These are phyloP conservation scores for Prunus yedoensis DNA, from an alignment of 331 rosid species.

Conservation along the genomic window DNA sequence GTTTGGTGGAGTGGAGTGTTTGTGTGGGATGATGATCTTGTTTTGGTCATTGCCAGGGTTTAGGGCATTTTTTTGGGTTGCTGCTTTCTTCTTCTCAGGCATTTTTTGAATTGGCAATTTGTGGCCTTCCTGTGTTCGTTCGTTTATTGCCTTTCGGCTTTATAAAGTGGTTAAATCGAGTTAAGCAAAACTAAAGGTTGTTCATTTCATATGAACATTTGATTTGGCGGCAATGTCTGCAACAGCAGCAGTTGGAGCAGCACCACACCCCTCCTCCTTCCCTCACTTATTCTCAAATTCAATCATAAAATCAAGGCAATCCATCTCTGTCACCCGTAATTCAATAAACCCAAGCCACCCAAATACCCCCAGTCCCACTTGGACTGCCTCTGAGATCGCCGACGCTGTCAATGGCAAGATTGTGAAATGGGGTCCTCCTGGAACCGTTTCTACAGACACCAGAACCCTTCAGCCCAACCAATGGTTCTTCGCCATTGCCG, in stretches of 20 bases:
- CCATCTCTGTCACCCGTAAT: not conserved
- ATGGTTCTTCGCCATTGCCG: constrained; percentile 40
- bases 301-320: not conserved
- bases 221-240: not conserved
- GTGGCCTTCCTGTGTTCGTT: no score
- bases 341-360: constrained; percentile 3
- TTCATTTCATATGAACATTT: no score
- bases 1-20: no score
- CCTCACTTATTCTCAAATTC: not conserved
- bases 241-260: not conserved
- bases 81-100: no score
- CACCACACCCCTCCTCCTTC: not conserved
- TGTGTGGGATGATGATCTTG: no score
- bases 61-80: no score
- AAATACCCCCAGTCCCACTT: constrained; percentile 14
- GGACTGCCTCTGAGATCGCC: constrained; percentile 34
- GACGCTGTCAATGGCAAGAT: constrained; percentile 31
- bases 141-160: no score
- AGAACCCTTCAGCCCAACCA: constrained; percentile 26
- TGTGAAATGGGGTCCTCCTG: constrained; percentile 34
- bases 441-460: constrained; percentile 35
- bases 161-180: no score
- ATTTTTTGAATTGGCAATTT: no score
- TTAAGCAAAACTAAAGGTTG: no score
- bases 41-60: no score